phyloP scores from a whole-genome alignment of 2,329 filamentous ascomycete species.

The Fusarium sp. region DNA sequence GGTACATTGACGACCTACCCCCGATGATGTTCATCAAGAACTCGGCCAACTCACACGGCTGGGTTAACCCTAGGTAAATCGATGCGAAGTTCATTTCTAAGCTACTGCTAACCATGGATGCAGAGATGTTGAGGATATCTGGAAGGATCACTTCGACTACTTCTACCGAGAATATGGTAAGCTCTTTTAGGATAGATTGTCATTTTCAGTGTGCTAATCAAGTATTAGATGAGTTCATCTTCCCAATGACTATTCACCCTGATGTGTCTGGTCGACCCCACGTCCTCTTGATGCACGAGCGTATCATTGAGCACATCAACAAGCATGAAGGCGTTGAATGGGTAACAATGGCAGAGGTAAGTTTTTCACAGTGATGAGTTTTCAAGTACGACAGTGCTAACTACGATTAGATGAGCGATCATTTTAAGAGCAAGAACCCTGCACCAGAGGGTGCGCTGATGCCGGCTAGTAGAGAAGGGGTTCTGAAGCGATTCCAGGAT shows the following conservation, averaged over 20 bases:
- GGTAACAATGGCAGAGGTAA: slow-evolving; percentile 75
- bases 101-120: neutral
- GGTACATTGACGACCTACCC: slow-evolving; percentile 77
- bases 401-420: neutral
- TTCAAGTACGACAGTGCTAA: neutral
- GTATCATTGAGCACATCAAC: slow-evolving; percentile 77
- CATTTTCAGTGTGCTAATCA: neutral
- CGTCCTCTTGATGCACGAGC: slow-evolving; percentile 80
- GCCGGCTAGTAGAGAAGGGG: neutral
- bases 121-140: slow-evolving; percentile 14
- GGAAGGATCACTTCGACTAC: slow-evolving; percentile 12
- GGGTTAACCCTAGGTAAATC: slow-evolving; percentile 6
- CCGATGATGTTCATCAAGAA: slow-evolving; percentile 75
- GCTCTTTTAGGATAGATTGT: accelerated
- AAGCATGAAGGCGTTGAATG: slow-evolving; percentile 73
- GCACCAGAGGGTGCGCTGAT: slow-evolving; percentile 1
- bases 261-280: slow-evolving; percentile 81
- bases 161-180: slow-evolving; percentile 12
- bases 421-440: slow-evolving; percentile 12
- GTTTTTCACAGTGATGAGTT: neutral
- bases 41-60: slow-evolving; percentile 13
- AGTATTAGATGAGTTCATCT: slow-evolving; percentile 2
- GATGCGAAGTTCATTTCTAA: accelerated
- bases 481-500: slow-evolving; percentile 8
- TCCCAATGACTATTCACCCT: slow-evolving; percentile 83